Evolutionary conservation across 163 green algal genomes (phyloP), one percentile per base, ranked within the genome.

Genomic region (Prototheca cutis): DNA sequence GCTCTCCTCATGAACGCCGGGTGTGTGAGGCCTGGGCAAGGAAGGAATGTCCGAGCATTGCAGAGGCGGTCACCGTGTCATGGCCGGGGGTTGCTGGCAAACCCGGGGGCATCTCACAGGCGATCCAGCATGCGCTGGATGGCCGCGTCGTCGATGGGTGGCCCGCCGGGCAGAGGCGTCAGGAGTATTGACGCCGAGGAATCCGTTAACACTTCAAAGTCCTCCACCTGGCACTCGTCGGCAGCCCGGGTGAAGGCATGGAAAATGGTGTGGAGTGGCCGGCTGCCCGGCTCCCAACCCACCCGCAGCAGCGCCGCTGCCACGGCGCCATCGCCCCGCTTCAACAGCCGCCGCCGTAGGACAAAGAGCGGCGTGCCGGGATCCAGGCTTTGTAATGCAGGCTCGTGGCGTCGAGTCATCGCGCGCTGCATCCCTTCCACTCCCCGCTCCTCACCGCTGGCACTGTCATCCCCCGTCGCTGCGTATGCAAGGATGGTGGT

Each of bases 121-220:
- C n/a, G n/a, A n/a, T n/a, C n/a, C n/a, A n/a, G n/a, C n/a, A n/a
- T n/a, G n/a, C n/a, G n/a, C n/a, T n/a, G n/a, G n/a, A n/a, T n/a
- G n/a, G n/a, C n/a, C n/a, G n/a, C n/a, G n/a, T n/a, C n/a, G n/a
- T n/a, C n/a, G n/a, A n/a, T n/a, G n/a, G n/a, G n/a, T n/a, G n/a
- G n/a, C n/a, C n/a, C n/a, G n/a, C n/a, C n/a, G n/a, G n/a, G 36
- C 36, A 45, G 36, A 15, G 42, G 42, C 17, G 42, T 51, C 42
- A 51, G 42, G 42, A 25, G 10, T 21, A 51, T 19, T 5, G 17
- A 51, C n/a, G 66, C 66, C n/a, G 63, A 62, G 34, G 34, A 61
- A 47, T 69, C 66, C 27, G 49, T 47, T 45, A 74, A 53, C 53
- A 74, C 58, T 48, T 74, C 66, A 40, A 68, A 74, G 34, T 74